Evolutionary conservation across 331 rosid genomes (phyloP), one percentile per base, ranked within the genome.

Genomic region (Acacia concinna): DNA sequence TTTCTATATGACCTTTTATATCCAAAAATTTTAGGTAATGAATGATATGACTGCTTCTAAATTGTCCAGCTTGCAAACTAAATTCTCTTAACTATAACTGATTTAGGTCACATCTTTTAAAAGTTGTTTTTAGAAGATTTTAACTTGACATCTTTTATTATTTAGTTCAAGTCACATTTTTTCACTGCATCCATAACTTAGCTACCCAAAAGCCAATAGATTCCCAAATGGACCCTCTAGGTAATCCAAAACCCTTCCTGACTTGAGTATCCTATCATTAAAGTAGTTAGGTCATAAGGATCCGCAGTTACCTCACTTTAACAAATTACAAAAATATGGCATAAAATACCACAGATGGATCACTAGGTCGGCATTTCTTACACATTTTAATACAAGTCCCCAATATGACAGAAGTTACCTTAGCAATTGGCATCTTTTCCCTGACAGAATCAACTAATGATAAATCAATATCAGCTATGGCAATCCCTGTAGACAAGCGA

Each of bases 391-490:
- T 40, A 35, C 54, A 74, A 44, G 84, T 76, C 17, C 38, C 51
- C 43, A 31, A 54, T 56, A 63, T 43, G 23, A 65, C 7, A 57
- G 40, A 54, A 79, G 34, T 81, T 89, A 90, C 99, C 96, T 85
- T 75, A 21, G 92, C 87, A 79, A 96, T 84, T 79, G 99, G 98
- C 94, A 96, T 90, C 85, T 87, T 96, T 85, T 86, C 81, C 78
- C 98, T 91, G 79, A 93, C 90, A 32, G 98, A 89, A 75, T 91
- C 89, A 73, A 93, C 85, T 74, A 85, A 78, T 34, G 97, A 84
- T 77, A 93, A 83, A 82, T 96, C 97, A 73, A 96, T 88, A 86
- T 96, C 97, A 27, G 98, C 96, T 32, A 96, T 81, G 9, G 87
- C 80, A 84, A 96, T 89, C 78, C 99, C 99, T 2, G 99, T 93